Evolutionary conservation across 2,329 filamentous ascomycete genomes (phyloP), one percentile per base, ranked within the genome.

Genomic region (Neofusicoccum kwambonambiense): DNA sequence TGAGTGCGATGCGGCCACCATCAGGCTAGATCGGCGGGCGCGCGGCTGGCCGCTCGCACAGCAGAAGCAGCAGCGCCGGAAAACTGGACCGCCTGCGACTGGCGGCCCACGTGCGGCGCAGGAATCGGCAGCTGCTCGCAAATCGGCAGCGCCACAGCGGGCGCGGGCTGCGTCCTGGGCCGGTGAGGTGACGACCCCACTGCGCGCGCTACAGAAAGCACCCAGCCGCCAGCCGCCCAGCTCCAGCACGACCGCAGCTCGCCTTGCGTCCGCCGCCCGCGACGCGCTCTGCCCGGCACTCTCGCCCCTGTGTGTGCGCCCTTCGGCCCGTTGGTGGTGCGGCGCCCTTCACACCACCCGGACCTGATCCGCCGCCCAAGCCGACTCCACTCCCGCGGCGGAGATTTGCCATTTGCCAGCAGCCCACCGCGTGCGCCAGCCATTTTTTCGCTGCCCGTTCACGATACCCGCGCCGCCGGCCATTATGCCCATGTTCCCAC

Each of bases 311-410:
- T 58, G 54, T 37, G 51, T 58, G 22, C 27, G 19, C n/a, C 17
- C 54, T 60, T 60, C 56, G 56, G 56, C 56, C 56, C 56, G 56
- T 47, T 47, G 41, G 56, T 37, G 39, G 56, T 60, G 56, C 56
- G 56, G 27, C 54, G 39, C 27, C 61, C 50, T 56, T 64, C 61
- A 64, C 61, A 64, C 61, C 61, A 64, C 61, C 61, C 41, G 50
- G 17, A 31, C 37, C 61, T 54, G 61, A 63, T 49, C 50, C 39
- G 42, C 31, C 15, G 61, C 34, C 41, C 60, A 51, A 42, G 61
- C 49, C 50, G 42, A 64, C 51, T 56, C 49, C 61, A 52, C 61
- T 54, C 49, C 51, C 51, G 61, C 52, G 22, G 45, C 56, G 56
- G 56, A 60, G 56, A 60, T 60, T 60, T 60, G 56, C 56, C 56